Conservation (phyloP, 1,139 yeast species). For the Kazachstania sp. region DNA sequence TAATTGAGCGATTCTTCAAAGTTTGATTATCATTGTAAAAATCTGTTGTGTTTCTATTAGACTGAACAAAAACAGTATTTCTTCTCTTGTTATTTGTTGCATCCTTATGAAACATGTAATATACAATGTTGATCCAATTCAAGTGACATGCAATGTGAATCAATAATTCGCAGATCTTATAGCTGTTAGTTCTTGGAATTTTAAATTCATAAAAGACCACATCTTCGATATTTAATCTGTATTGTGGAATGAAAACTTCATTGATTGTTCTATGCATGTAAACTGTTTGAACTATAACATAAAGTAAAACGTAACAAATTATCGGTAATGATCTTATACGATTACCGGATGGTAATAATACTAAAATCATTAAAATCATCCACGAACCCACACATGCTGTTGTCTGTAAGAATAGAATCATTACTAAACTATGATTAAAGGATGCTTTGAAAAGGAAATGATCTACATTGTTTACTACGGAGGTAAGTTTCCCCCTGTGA, state of each 20-base stretch:
- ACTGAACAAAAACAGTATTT: neutral
- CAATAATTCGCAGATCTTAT: constrained; percentile 11
- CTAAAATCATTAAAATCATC: constrained; percentile 25
- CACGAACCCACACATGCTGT: constrained; percentile 24
- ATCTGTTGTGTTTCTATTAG: neutral
- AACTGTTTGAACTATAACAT: constrained; percentile 19
- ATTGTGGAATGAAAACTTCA: constrained; percentile 17
- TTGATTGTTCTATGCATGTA: constrained; percentile 11
- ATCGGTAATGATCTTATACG: constrained; percentile 19
- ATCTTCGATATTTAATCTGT: constrained; percentile 19
- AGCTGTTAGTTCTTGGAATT: constrained; percentile 10
- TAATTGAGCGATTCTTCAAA: neutral
- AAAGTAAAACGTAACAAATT: constrained; percentile 18
- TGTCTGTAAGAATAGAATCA: constrained; percentile 18
- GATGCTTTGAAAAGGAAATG: constrained; percentile 14
- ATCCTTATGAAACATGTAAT: constrained; percentile 20
- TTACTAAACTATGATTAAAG: constrained; percentile 17
- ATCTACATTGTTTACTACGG: constrained; percentile 4
- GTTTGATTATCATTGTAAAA: neutral
- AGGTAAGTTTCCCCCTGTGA: neutral
- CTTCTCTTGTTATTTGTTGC: neutral
- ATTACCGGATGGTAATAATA: constrained; percentile 20
- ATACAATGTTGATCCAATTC: constrained; percentile 25
- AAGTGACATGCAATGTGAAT: constrained; percentile 12
- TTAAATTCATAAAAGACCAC: constrained; percentile 10